Evolutionary conservation across 2,329 filamentous ascomycete species (phyloP).

Genomic region (Scytalidium sp.): DNA sequence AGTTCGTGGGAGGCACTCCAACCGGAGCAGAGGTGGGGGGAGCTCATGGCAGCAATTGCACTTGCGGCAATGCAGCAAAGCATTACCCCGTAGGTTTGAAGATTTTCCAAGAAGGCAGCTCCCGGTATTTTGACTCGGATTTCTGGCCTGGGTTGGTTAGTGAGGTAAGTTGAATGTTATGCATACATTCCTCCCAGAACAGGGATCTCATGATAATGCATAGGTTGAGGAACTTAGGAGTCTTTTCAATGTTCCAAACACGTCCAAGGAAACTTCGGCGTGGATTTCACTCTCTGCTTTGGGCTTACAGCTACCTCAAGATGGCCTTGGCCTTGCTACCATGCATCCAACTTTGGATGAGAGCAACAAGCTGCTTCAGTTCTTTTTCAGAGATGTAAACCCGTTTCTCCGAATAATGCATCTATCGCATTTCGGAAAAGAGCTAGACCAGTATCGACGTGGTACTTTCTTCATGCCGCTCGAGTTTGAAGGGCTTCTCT

Average conservation of each 20-base stretch:
- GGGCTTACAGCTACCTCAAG: constrained; percentile 1
- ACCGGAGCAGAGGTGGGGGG: too few relatives aligned
- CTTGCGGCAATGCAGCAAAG: background rate
- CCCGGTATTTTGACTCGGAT: constrained; percentile 15
- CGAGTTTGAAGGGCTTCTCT: constrained; percentile 65
- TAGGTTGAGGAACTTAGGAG: constrained; percentile 17
- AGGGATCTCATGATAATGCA: background rate
- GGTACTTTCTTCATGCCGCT: constrained; percentile 25
- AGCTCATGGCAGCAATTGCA: background rate
- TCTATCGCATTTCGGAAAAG: constrained; percentile 57
- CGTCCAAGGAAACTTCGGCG: background rate
- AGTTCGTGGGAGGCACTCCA: background rate
- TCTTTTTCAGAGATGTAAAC: constrained; percentile 68
- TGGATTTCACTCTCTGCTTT: constrained; percentile 9
- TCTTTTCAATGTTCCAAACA: constrained; percentile 9
- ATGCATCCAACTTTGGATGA: constrained; percentile 14
- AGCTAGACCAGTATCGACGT: constrained; percentile 59
- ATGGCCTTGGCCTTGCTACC: constrained; percentile 1
- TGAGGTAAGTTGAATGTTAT: constrained; percentile 10
- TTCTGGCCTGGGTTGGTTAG: constrained; percentile 16
- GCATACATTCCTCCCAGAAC: background rate
- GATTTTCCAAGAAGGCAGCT: constrained; percentile 16
- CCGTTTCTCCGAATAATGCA: constrained; percentile 66
- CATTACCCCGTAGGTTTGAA: constrained; percentile 13
- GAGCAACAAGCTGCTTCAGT: constrained; percentile 58